These are phyloP conservation scores for Nepenthes alata DNA, from an alignment of 179 eudicot genomes.

Conservation along the genomic window DNA sequence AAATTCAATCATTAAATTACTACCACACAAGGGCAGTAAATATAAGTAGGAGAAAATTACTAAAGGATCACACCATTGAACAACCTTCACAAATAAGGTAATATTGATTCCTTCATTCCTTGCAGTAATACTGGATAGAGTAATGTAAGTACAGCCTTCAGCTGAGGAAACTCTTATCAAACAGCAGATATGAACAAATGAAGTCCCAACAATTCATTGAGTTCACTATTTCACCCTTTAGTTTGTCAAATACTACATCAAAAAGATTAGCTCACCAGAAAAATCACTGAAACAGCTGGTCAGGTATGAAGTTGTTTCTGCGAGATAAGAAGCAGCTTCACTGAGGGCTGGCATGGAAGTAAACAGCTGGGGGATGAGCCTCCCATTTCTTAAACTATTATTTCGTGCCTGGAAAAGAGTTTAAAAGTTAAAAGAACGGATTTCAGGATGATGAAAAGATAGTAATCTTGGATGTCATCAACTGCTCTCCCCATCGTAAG, in stretches of 20 bases:
- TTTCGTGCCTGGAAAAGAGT: slow-evolving; percentile 38
- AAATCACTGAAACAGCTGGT: slow-evolving; percentile 61
- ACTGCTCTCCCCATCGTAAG: not conserved
- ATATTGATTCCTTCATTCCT: no score
- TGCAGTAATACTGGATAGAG: no score
- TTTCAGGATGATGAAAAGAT: not conserved
- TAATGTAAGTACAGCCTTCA: no score
- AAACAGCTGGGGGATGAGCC: slow-evolving; percentile 46
- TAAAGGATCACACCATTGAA: no score
- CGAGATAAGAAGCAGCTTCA: slow-evolving; percentile 78
- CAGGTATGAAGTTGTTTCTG: slow-evolving; percentile 65
- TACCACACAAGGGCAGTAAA: no score
- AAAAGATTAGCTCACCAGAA: slow-evolving; percentile 30
- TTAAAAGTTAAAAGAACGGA: not conserved
- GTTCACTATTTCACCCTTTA: not conserved
- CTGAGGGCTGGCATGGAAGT: slow-evolving; percentile 65
- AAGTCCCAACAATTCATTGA: not conserved
- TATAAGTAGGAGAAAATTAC: no score
- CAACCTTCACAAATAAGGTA: no score
- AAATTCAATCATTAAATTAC: no score
- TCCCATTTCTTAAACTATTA: slow-evolving; percentile 26
- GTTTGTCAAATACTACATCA: not conserved
- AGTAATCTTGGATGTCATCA: not conserved
- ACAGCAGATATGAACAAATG: not conserved
- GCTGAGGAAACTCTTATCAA: no score